phyloP scores from a whole-genome alignment of 1,139 yeast species.

The Candida sp. region DNA sequence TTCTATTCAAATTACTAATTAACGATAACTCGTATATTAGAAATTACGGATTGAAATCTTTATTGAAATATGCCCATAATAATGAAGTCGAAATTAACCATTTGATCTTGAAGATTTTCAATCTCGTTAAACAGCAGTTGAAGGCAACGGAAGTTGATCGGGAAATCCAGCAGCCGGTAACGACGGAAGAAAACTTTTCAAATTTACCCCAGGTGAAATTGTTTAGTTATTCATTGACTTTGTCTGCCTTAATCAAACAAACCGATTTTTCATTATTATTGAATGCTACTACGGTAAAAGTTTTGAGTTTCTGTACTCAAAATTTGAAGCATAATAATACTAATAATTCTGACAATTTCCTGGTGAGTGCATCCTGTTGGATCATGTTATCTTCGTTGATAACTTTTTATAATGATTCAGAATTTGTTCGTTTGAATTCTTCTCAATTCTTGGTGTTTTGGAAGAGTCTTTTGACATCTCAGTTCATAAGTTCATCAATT shows the following conservation, averaged over 20 bases:
- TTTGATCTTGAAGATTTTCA: constrained; percentile 30
- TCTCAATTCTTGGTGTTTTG: constrained; percentile 76
- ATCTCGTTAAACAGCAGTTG: constrained; percentile 30
- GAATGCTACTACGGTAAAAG: constrained; percentile 38
- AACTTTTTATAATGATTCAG: constrained; percentile 58
- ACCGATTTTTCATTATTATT: constrained; percentile 36
- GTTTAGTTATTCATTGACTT: constrained; percentile 32
- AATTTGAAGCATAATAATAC: constrained; percentile 36
- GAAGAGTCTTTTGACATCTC: constrained; percentile 73
- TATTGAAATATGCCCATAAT: constrained; percentile 26
- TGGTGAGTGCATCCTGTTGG: constrained; percentile 54
- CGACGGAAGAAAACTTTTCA: constrained; percentile 22
- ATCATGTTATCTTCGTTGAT: constrained; percentile 72
- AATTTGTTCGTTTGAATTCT: constrained; percentile 65
- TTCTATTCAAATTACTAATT: constrained; percentile 29
- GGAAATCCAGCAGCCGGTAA: constrained; percentile 9
- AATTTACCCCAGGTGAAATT: constrained; percentile 20
- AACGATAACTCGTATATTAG: constrained; percentile 35
- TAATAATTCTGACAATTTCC: constrained; percentile 13
- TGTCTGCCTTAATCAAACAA: constrained; percentile 37
- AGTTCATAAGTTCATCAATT: constrained; percentile 29
- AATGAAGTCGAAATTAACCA: constrained; percentile 37
- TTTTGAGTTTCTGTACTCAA: constrained; percentile 48
- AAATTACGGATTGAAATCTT: constrained; percentile 31
- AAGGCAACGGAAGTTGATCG: constrained; percentile 17